phyloP scores from a whole-genome alignment of 257 asterid genomes.

The Lantana camara region DNA sequence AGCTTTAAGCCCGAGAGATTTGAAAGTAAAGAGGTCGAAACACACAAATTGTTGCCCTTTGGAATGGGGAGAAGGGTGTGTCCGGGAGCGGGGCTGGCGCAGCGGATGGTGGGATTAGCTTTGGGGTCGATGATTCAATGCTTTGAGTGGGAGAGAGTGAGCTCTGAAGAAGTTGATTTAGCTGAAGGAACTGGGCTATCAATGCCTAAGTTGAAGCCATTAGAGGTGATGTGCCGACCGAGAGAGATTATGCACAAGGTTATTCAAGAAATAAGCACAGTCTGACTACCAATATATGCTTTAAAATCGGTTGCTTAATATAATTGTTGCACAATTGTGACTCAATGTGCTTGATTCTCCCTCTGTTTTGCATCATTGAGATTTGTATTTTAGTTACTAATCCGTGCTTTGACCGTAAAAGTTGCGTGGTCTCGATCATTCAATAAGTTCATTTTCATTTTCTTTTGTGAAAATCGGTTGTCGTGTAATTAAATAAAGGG shows the following conservation, averaged over 20 bases:
- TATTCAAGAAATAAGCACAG: neutral
- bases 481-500: too few species aligned
- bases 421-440: too few species aligned
- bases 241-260: slow-evolving; percentile 19
- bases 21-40: slow-evolving; percentile 23
- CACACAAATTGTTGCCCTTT: slow-evolving; percentile 29
- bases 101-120: slow-evolving; percentile 31
- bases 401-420: too few species aligned
- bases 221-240: slow-evolving; percentile 31
- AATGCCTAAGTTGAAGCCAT: slow-evolving; percentile 36
- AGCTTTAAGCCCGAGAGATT: slow-evolving; percentile 35
- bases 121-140: slow-evolving; percentile 41
- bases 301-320: too few species aligned
- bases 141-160: too few species aligned
- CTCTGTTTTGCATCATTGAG: too few species aligned
- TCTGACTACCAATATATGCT: neutral
- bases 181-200: slow-evolving; percentile 35
- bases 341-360: too few species aligned
- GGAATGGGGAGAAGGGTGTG: slow-evolving; percentile 44
- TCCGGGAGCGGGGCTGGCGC: slow-evolving; percentile 33
- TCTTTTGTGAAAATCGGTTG: too few species aligned
- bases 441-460: too few species aligned
- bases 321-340: too few species aligned
- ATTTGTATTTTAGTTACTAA: too few species aligned
- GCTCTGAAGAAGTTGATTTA: slow-evolving; percentile 33